Evolutionary conservation across 176 grass and related monocot genomes (phyloP).

Genomic region (Chloris gayana): DNA sequence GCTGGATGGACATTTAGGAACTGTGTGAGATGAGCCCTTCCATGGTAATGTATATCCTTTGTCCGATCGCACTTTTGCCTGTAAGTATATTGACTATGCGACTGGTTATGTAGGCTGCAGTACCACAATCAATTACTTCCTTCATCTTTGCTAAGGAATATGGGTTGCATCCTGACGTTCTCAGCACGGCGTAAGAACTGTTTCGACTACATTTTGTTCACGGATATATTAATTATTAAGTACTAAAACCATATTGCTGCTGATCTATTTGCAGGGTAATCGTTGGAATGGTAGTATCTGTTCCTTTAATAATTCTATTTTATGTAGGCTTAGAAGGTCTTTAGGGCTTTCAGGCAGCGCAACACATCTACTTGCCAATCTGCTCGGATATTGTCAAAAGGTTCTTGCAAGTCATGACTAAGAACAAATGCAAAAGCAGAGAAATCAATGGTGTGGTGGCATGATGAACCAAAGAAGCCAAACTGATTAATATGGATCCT

Average conservation of each 20-base stretch:
- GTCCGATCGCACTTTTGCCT: not conserved
- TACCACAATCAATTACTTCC: slow-evolving; percentile 93
- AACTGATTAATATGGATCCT: too few relatives aligned
- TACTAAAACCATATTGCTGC: slow-evolving; percentile 28
- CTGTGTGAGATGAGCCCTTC: too few relatives aligned
- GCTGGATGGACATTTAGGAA: too few relatives aligned
- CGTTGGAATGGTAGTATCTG: slow-evolving; percentile 81
- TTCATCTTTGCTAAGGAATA: slow-evolving; percentile 96
- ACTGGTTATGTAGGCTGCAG: slow-evolving; percentile 62
- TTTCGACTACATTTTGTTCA: slow-evolving; percentile 20
- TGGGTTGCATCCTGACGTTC: slow-evolving; percentile 82
- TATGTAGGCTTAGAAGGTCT: slow-evolving; percentile 67
- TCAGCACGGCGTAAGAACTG: slow-evolving; percentile 84
- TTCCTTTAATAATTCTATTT: slow-evolving; percentile 74
- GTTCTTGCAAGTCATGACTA: too few relatives aligned
- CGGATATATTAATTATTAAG: slow-evolving; percentile 21
- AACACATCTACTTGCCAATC: too few relatives aligned
- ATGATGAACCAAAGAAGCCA: too few relatives aligned
- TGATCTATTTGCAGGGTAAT: slow-evolving; percentile 73
- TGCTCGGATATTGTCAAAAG: too few relatives aligned
- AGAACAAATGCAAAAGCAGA: too few relatives aligned
- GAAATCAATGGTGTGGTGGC: too few relatives aligned
- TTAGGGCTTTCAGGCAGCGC: slow-evolving; percentile 52
- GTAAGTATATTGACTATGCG: not conserved
- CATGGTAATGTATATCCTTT: too few relatives aligned